Evolutionary conservation across 2,329 filamentous ascomycete species (phyloP), one percentile per base, ranked within the genome.

Genomic region (Aspergillus persii): DNA sequence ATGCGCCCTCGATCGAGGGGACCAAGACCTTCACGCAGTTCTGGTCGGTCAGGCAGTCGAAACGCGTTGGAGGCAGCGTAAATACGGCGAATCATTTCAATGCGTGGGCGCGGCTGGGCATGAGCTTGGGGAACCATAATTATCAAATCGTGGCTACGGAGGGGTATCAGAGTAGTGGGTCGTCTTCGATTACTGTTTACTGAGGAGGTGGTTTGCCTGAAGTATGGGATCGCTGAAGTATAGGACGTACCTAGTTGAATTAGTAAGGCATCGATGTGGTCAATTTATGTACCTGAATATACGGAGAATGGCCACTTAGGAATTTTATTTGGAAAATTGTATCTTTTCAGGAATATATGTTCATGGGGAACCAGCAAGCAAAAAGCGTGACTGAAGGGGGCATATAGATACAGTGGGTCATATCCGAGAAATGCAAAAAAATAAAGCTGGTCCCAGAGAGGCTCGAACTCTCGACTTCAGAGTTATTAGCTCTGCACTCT

Each of bases 141-240:
- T 78, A 78, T 56, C 76, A 77, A 66, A 77, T 79, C 54, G 65
- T 79, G 12, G 74, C 75, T 1, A 79, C 74, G 1, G 78, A 80
- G 66, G 77, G 77, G 1, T 79, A 79, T 53, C 57, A 76, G 63
- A 77, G 75, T 62, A 76, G 70, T 60, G 77, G 77, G 1, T 71
- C 68, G 36, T 65, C 74, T 2, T 65, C 61, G 23, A 74, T 79
- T 33, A 78, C 75, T 26, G 74, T 78, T n/a, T 69, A 53, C 2
- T 69, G n/a, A 59, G 12, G 15, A 12, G 33, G 15, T 36, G 6
- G 8, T 3, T n/a, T 4, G 12, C 3, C 11, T 15, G 12, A 39
- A 23, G 18, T 23, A 23, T 23, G 18, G 18, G 18, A 23, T 23
- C 18, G 18, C 18, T 23, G 18, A 23, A 23, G 18, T 23, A 23